A percentile compares a stretch with the other conserved stretches of the same genome.
These are phyloP conservation scores for Yamadazyma conglobata DNA, from an alignment of 1,139 yeast species.

Conservation along the genomic window DNA sequence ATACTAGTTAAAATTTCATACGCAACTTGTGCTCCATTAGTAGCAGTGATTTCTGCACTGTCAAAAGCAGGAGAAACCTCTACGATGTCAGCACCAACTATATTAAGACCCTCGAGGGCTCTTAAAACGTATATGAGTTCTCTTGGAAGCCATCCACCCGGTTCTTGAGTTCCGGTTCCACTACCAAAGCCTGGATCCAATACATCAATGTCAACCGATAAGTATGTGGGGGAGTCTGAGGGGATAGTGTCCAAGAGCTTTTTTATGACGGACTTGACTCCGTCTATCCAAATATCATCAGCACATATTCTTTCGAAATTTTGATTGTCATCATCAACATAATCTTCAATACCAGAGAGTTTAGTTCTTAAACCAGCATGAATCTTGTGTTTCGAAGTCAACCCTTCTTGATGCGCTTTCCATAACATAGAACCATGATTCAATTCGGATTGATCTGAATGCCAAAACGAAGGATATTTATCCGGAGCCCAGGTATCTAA, in stretches of 20 bases:
- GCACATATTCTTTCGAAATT: constrained; percentile 63
- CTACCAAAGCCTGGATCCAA: constrained; percentile 78
- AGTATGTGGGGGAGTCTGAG: constrained; percentile 58
- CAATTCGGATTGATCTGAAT: constrained; percentile 56
- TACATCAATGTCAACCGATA: constrained; percentile 71
- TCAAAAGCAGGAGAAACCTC: constrained; percentile 78
- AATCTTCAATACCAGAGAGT: constrained; percentile 60
- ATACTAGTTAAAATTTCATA: constrained; percentile 67
- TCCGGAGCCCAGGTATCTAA: constrained; percentile 79
- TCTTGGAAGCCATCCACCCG: constrained; percentile 79
- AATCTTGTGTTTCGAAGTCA: constrained; percentile 53
- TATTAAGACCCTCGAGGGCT: constrained; percentile 51
- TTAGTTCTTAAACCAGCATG: constrained; percentile 76
- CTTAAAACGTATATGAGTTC: constrained; percentile 65
- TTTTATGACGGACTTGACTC: constrained; percentile 50
- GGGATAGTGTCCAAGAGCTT: constrained; percentile 52
- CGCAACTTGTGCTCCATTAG: constrained; percentile 75
- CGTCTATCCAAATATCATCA: constrained; percentile 66
- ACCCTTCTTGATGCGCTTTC: constrained; percentile 69
- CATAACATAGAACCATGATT: constrained; percentile 83
- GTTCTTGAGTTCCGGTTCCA: constrained; percentile 82
- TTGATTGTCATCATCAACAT: constrained; percentile 59
- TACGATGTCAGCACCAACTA: constrained; percentile 77
- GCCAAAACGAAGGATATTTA: constrained; percentile 66
- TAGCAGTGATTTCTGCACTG: constrained; percentile 66